Evolutionary conservation across 805 yeast species (phyloP), one percentile per base, ranked within the genome.

Genomic region (Candida krabiensis): DNA sequence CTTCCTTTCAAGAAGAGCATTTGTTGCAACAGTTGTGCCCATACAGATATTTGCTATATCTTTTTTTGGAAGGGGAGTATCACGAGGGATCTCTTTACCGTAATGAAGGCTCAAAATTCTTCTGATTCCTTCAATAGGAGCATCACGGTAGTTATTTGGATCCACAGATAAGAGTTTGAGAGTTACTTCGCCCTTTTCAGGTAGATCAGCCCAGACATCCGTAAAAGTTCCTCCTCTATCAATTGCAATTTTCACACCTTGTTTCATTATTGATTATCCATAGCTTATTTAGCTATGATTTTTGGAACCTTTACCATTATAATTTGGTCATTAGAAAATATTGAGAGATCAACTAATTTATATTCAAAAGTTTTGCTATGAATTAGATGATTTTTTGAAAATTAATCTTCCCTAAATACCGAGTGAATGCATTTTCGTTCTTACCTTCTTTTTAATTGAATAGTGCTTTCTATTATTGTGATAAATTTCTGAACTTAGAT

Each of bases 211-310:
- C n/a, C n/a, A n/a, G 60, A 82, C 69, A 52, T 86, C 96, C 0
- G 96, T 86, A 65, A 88, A 88, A 1, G 96, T 89, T 37, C 96
- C 96, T 45, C 96, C 96, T 43, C 90, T 47, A 28, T 71, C 75
- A 26, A 70, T 64, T 4, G 75, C 72, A 13, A 70, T 68, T 38
- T 61, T 57, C 27, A 61, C 56, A 34, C 52, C 53, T 6, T 30
- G 22, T 13, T 19, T 18, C 31, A 39, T 38, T 18, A n/a, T n/a
- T n/a, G n/a, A n/a, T n/a, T n/a, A n/a, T 21, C 11, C 24, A 21
- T 11, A 21, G 24, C 11, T 11, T 8, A 8, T 21, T 11, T 21
- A 11, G 9, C 11, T 11, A 11, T 21, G 7, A 21, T 21, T 21
- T 21, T 21, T 21, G 9, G 11, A 7, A 21, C 24, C 24, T 21